phyloP scores from a whole-genome alignment of 805 yeast genomes.

The Lachancea sp. region DNA sequence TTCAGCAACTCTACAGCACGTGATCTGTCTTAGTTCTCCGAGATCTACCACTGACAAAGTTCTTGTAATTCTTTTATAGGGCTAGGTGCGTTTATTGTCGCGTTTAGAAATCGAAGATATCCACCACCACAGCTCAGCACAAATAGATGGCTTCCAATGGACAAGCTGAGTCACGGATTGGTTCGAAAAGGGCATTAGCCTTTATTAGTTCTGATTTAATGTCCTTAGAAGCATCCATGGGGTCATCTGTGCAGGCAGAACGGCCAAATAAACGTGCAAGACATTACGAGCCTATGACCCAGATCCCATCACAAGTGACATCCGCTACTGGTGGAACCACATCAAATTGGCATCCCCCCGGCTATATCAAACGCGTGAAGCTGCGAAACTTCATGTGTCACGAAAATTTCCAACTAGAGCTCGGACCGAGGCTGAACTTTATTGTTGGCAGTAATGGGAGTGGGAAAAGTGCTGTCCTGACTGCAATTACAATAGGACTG shows the following conservation, averaged over 20 bases:
- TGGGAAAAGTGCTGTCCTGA: slow-evolving; percentile 82
- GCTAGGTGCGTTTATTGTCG: no score
- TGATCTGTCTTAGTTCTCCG: no score
- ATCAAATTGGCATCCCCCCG: slow-evolving; percentile 36
- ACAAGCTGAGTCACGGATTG: no score
- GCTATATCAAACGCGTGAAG: slow-evolving; percentile 57
- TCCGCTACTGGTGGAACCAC: slow-evolving; percentile 7
- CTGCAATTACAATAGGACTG: slow-evolving; percentile 79
- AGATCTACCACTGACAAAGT: no score
- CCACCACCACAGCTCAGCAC: no score
- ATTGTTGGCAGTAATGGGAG: slow-evolving; percentile 88
- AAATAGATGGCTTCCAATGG: no score
- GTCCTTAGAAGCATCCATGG: slow-evolving; percentile 9
- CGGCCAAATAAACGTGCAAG: slow-evolving; percentile 17
- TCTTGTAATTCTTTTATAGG: no score
- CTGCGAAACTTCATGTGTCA: slow-evolving; percentile 88
- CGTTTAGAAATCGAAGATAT: no score
- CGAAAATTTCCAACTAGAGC: slow-evolving; percentile 61
- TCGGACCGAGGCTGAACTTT: slow-evolving; percentile 78
- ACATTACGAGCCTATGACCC: slow-evolving; percentile 28
- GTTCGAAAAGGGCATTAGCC: not conserved
- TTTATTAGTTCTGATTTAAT: not conserved
- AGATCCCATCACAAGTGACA: slow-evolving; percentile 21
- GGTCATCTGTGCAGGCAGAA: not conserved
- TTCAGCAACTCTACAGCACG: no score